Conservation (phyloP, 768 basidiomycete genomes). For the Trametes villosa region DNA sequence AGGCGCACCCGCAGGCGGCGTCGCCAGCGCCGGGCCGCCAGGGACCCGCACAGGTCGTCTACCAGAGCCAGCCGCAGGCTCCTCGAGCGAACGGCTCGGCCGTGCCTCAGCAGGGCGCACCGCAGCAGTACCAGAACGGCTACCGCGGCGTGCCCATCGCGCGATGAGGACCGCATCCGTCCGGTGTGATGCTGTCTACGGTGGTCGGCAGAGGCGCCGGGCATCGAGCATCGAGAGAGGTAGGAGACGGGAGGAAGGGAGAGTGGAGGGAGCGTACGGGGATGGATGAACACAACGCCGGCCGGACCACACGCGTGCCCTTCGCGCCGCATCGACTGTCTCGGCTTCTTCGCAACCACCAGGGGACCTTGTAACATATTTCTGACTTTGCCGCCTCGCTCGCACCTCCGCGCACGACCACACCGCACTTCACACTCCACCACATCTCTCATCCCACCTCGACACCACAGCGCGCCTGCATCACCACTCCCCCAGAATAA, state of each 20-base stretch:
- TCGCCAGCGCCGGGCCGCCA: conserved; percentile 29
- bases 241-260: not conserved
- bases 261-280: conserved; percentile 15
- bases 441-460: too few species aligned
- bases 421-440: too few species aligned
- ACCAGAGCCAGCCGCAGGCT: conserved; percentile 34
- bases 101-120: conserved; percentile 22
- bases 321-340: conserved; percentile 6
- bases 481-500: not conserved
- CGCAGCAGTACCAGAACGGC: conserved; percentile 29
- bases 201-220: not conserved
- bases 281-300: conserved; percentile 18
- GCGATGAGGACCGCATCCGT: conserved; percentile 26
- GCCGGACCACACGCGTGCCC: conserved; percentile 8
- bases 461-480: not conserved
- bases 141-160: conserved; percentile 36
- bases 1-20: conserved; percentile 11
- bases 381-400: conserved; percentile 6
- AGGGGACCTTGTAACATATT: conserved; percentile 26
- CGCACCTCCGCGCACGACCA: conserved; percentile 8
- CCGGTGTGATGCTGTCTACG: not conserved
- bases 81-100: conserved; percentile 34
- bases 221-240: not conserved
- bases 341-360: conserved; percentile 20
- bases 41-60: conserved; percentile 34